These are phyloP conservation scores for Termitomyces sp. DNA, from an alignment of 768 basidiomycete species.

Conservation along the genomic window DNA sequence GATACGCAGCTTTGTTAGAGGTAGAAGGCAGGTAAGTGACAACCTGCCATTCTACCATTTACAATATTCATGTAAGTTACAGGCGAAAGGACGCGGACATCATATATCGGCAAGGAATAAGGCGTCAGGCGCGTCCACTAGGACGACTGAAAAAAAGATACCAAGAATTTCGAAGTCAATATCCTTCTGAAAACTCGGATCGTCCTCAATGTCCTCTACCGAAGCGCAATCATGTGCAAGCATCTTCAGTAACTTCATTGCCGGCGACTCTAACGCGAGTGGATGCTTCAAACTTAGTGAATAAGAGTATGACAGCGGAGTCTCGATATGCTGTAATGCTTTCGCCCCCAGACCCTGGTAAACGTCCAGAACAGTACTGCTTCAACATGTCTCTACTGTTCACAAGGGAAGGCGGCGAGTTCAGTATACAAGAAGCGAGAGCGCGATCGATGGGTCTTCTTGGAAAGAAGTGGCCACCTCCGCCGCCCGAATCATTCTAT, in stretches of 20 bases:
- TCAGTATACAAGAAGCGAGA: conserved; percentile 79
- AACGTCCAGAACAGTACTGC: conserved; percentile 65
- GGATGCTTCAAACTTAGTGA: conserved; percentile 16
- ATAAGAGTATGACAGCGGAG: conserved; percentile 35
- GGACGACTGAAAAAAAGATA: conserved; percentile 82
- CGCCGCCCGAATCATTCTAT: conserved; percentile 37
- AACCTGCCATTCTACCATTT: background rate
- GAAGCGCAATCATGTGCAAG: conserved; percentile 22
- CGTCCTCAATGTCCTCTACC: conserved; percentile 20
- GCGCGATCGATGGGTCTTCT: conserved; percentile 78
- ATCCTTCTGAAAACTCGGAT: conserved; percentile 7
- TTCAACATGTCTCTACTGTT: conserved; percentile 68
- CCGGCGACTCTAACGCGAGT: conserved; percentile 25
- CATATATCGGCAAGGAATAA: conserved; percentile 79
- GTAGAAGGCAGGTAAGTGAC: conserved; percentile 58
- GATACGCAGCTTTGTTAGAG: conserved; percentile 82
- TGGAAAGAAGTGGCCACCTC: conserved; percentile 81
- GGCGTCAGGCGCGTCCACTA: conserved; percentile 73
- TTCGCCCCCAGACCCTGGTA: conserved; percentile 61
- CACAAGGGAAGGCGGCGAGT: conserved; percentile 76
- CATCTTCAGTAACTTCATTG: conserved; percentile 23
- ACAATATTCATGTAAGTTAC: background rate
- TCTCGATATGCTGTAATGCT: conserved; percentile 69
- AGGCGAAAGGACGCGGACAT: conserved; percentile 77
- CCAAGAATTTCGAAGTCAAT: conserved; percentile 69